Conservation (phyloP, 2,329 filamentous ascomycete species). For the Rhynchosporium agropyri region DNA sequence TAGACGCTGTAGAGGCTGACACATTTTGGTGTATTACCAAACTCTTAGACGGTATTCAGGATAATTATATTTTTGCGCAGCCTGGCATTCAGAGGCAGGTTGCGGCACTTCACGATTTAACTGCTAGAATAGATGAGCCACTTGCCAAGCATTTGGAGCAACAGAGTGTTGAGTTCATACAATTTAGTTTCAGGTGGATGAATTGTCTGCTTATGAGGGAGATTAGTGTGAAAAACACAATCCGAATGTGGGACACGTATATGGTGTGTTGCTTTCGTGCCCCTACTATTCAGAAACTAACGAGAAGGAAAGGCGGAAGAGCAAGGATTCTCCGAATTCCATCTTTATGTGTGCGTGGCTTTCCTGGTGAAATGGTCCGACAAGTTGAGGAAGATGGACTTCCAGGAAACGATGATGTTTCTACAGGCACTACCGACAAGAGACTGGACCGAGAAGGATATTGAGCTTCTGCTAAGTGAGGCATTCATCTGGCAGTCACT, state of each 20-base stretch:
- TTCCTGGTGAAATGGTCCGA: constrained; percentile 99
- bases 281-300: constrained; percentile 15
- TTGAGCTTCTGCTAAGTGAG: constrained; percentile 91
- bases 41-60: constrained; percentile 96
- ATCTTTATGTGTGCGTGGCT: constrained; percentile 96
- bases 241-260: constrained; percentile 99
- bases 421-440: constrained; percentile 90
- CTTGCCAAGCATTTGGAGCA: constrained; percentile 87
- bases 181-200: constrained; percentile 99
- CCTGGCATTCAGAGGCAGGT: constrained; percentile 97
- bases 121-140: constrained; percentile 80
- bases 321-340: constrained; percentile 97
- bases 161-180: constrained; percentile 96
- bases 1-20: constrained; percentile 96
- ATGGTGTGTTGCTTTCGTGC: constrained; percentile 65
- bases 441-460: constrained; percentile 96
- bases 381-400: constrained; percentile 94
- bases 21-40: constrained; percentile 99
- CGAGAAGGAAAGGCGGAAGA: constrained; percentile 77
- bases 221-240: constrained; percentile 93
- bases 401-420: constrained; percentile 99
- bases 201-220: constrained; percentile 98
- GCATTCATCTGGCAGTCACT: constrained; percentile 99
- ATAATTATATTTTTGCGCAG: constrained; percentile 98
- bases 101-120: constrained; percentile 83